Evolutionary conservation across 1,284 basidiomycete species (phyloP), one percentile per base, ranked within the genome.

Genomic region (Boletellus dicymbophilus): DNA sequence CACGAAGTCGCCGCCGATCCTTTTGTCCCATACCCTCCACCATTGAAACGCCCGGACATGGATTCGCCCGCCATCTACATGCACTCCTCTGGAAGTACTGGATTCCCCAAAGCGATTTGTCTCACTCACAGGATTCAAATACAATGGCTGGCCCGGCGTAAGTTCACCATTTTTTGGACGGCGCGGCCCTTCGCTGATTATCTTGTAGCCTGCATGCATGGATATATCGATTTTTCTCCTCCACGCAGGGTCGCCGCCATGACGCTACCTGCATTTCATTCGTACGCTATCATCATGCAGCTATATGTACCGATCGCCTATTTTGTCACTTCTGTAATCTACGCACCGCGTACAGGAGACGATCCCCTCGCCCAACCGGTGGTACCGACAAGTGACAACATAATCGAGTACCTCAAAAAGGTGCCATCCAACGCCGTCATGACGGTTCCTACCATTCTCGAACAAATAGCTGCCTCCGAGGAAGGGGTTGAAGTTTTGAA

Each of bases 31-130:
- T 74, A 72, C 48, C 66, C 63, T 6, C 26, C 41, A 6, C 13
- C 51, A 3, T 6, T 37, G 15, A 30, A 23, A 12, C 56, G 52
- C 13, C 61, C 67, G 4, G 46, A 55, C 6, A 13, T 56, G 37
- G 51, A 60, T 22, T 61, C 65, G 13, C 51, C 59, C 1, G 54
- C 54, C 0, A 37, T 68, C 13, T 72, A 71, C 20, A 36, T 72
- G 10, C 72, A 72, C 44, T 73, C 72, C 3, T 71, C 70, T 1
- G 70, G 72, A 4, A 73, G 70, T 31, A 74, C 68, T 0, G 70
- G 72, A 20, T 66, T 67, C 39, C 72, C 72, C 0, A 72, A 71
- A 46, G 46, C 62, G 1, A 71, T 72, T 27, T 23, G 61, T 10
- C 59, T 60, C 30, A 61, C 48, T 1, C 44, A 71, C 48, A 54